Percentiles rank a stretch among this genome's conserved stretches.
phyloP scores from a whole-genome alignment of 2,329 filamentous ascomycete species.

The Rutstroemia sydowiana region DNA sequence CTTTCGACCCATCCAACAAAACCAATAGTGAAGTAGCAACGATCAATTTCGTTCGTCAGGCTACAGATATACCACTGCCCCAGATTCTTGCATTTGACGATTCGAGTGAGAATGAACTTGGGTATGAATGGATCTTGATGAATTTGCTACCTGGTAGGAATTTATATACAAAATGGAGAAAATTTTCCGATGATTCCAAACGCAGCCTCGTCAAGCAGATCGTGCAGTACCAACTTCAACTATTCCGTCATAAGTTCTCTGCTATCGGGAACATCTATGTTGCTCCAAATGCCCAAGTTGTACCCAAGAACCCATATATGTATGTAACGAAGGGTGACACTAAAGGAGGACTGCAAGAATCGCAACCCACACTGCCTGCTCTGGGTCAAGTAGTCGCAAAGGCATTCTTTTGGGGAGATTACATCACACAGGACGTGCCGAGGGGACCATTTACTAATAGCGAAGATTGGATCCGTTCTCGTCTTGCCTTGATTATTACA shows the following conservation, averaged over 20 bases:
- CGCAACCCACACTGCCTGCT: neutral
- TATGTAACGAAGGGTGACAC: neutral
- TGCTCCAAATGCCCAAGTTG: neutral
- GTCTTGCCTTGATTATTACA: neutral
- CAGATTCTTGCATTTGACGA: constrained; percentile 31
- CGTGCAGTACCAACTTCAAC: constrained; percentile 28
- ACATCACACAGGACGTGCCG: neutral
- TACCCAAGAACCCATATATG: neutral
- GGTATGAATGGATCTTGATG: constrained; percentile 38
- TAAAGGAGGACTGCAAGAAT: neutral
- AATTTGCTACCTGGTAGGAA: constrained; percentile 19
- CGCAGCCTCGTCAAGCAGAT: constrained; percentile 26
- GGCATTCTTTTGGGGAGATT: constrained; percentile 2
- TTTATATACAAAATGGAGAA: constrained; percentile 27
- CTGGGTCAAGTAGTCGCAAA: neutral
- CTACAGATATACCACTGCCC: constrained; percentile 31
- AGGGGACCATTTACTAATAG: constrained; percentile 6
- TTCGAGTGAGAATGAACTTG: constrained; percentile 30
- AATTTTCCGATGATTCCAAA: constrained; percentile 31
- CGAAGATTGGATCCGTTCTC: constrained; percentile 4
- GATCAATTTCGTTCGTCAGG: constrained; percentile 28
- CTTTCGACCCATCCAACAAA: constrained; percentile 33
- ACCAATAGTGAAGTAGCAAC: constrained; percentile 35
- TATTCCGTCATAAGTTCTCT: constrained; percentile 17
- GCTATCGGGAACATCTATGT: neutral